Evolutionary conservation across 306 rosid species (phyloP).

Genomic region (Sesbania bispinosa): DNA sequence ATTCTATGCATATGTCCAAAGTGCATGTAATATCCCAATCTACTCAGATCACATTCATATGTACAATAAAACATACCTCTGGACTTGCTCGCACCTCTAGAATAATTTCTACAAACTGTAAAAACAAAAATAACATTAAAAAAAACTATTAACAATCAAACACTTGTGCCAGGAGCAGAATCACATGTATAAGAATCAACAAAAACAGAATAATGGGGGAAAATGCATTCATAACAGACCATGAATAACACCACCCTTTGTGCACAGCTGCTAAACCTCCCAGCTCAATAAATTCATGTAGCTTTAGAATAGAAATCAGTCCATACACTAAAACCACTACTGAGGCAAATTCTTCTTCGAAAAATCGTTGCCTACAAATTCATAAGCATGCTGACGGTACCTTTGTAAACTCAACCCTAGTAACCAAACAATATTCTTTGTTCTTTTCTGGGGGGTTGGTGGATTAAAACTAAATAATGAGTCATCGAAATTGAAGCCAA

Average conservation of each 20-base stretch:
- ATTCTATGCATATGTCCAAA: background rate
- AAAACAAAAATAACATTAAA: background rate
- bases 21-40: background rate
- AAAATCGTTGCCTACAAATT: background rate
- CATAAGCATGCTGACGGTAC: background rate
- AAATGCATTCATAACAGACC: background rate
- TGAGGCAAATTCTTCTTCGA: background rate
- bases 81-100: conserved; percentile 46
- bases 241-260: background rate
- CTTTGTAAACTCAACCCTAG: background rate
- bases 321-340: background rate
- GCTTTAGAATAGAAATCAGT: background rate
- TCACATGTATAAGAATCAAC: background rate
- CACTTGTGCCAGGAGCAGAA: conserved; percentile 1
- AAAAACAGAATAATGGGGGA: background rate
- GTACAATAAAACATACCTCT: conserved; percentile 45
- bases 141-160: background rate
- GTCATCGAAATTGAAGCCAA: background rate
- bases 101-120: conserved; percentile 74
- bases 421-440: too few species aligned
- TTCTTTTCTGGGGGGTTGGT: too few species aligned
- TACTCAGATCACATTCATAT: background rate
- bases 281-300: background rate
- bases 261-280: background rate
- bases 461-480: background rate